Evolutionary conservation across 129 eudicot species (phyloP).

Genomic region (Flaveria robusta): DNA sequence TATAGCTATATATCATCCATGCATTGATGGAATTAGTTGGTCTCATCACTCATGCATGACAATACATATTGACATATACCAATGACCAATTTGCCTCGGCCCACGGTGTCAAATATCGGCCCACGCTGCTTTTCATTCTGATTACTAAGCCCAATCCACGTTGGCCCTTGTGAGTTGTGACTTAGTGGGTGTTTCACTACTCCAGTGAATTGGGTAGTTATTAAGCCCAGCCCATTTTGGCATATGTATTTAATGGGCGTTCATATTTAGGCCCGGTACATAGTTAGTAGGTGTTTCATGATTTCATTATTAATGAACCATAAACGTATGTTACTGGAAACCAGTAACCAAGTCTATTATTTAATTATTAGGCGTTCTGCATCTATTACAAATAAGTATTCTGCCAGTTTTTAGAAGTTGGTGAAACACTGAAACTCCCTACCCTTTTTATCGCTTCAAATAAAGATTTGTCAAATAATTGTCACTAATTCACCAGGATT

Average conservation of each 20-base stretch:
- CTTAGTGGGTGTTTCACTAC: not conserved
- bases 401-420: no score
- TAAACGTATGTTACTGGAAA: no score
- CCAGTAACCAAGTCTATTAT: no score
- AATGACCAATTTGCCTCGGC: not conserved
- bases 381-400: no score
- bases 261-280: not conserved
- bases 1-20: constrained; percentile 18
- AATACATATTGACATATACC: not conserved
- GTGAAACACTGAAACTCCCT: no score
- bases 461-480: no score
- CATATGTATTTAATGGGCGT: not conserved
- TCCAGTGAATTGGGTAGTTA: not conserved
- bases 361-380: no score
- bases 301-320: no score
- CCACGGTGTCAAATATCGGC: not conserved
- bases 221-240: not conserved
- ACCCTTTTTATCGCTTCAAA: no score
- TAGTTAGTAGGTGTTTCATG: no score
- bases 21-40: constrained; percentile 23
- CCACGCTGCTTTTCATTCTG: not conserved
- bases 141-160: not conserved
- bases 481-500: no score
- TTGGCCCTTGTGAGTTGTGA: not conserved
- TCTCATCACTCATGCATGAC: no score